Percentiles rank a stretch among this genome's conserved stretches.
These are phyloP conservation scores for Nakazawaea ambrosiae DNA, from an alignment of 805 yeast species.

Conservation along the genomic window DNA sequence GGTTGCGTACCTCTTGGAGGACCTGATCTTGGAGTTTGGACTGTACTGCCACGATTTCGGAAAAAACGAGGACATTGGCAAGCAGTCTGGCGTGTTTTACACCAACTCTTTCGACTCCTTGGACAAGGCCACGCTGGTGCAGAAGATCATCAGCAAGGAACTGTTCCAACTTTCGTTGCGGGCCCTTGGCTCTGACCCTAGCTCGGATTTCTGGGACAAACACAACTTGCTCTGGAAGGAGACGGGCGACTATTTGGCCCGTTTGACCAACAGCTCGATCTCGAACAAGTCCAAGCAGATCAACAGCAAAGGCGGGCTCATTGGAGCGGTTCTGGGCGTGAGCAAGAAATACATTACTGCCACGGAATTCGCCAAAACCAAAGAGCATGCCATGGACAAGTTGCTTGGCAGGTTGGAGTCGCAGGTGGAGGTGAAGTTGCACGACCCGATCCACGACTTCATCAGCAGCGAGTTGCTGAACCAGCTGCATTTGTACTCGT, in stretches of 20 bases:
- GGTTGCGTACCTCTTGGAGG: constrained; percentile 16
- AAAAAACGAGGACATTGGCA: constrained; percentile 30
- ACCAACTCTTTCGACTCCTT: constrained; percentile 44
- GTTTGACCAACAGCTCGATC: constrained; percentile 30
- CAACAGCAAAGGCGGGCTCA: constrained; percentile 35
- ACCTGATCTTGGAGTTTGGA: constrained; percentile 34
- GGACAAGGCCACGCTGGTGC: constrained; percentile 41
- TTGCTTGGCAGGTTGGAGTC: constrained; percentile 41
- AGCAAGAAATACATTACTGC: constrained; percentile 24
- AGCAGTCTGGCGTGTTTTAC: constrained; percentile 45
- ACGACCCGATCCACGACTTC: constrained; percentile 50
- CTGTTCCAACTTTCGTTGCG: constrained; percentile 39
- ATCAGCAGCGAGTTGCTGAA: constrained; percentile 34
- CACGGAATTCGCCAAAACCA: constrained; percentile 13
- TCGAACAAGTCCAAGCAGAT: constrained; percentile 28
- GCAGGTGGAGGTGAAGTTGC: constrained; percentile 35
- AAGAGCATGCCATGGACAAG: constrained; percentile 37
- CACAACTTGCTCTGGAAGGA: constrained; percentile 43
- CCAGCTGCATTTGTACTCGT: constrained; percentile 32
- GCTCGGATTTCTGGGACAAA: constrained; percentile 25
- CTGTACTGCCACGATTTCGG: constrained; percentile 35
- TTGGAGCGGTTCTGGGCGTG: constrained; percentile 35
- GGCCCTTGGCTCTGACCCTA: constrained; percentile 21
- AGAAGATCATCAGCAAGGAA: constrained; percentile 39
- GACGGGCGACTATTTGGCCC: constrained; percentile 34